These are phyloP conservation scores for Ophiostoma perfectum DNA, from an alignment of 2,329 filamentous ascomycete species.

Conservation along the genomic window DNA sequence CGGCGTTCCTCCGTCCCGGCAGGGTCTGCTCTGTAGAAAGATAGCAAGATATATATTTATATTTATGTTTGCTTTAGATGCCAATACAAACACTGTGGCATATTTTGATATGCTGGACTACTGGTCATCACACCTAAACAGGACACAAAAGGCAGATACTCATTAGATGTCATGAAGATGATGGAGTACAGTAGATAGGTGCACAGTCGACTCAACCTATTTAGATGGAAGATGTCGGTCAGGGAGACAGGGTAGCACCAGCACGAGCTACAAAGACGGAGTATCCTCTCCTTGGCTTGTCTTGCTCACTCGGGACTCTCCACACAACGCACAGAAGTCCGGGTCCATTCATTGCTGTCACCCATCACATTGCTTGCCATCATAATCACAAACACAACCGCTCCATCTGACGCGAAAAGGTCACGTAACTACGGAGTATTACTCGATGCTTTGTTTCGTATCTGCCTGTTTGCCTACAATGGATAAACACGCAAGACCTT, in stretches of 20 bases:
- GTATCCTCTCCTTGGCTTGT: background rate
- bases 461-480: too few relatives aligned
- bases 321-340: background rate
- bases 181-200: background rate
- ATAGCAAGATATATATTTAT: background rate
- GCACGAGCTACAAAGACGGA: background rate
- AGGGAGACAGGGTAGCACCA: background rate
- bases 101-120: background rate
- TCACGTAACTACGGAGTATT: too few relatives aligned
- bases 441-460: too few relatives aligned
- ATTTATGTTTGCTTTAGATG: background rate
- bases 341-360: background rate
- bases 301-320: background rate
- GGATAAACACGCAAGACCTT: too few relatives aligned
- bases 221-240: background rate
- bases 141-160: background rate
- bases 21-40: background rate
- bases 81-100: background rate
- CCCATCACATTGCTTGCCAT: too few relatives aligned
- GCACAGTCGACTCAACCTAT: background rate
- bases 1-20: too few relatives aligned
- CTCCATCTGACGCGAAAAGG: too few relatives aligned
- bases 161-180: background rate
- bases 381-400: too few relatives aligned
- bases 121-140: conserved; percentile 1